Base-by-base conservation (phyloP, 345 rosid genomes). In the Euphorbia pulcherrima region DNA sequence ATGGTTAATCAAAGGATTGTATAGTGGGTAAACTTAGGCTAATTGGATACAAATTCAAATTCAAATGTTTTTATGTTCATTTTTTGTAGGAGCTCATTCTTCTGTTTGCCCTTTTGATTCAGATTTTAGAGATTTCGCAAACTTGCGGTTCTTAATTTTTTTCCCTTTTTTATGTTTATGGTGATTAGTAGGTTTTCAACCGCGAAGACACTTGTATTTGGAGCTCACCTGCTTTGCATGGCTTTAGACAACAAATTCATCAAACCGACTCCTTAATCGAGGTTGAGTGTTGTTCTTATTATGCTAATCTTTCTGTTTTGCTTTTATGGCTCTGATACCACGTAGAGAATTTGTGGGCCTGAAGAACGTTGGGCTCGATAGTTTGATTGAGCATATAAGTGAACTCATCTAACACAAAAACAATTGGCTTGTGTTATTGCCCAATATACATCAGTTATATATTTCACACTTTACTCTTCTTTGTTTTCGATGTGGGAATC, bases 261-360 rank as follows among this genome's bases (percentile, higher is more conserved):
- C 95, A 84, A 44, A 86, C 84, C 83, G 88, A 85, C 82, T 80
- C 96, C 0, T 27, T 83, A 26, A 78, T 83, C 69, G 97, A 87
- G 96, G 97, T 92, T 73, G 53, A 55, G 60, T 67, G 14, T 14
- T 46, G 44, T 30, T 59, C 40, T 33, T 26, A 37, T 26, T 63
- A 63, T 27, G 23, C 54, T 16, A n/a, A 5, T 56, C 28, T 21
- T 52, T 52, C 56, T 18, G 44, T 33, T 14, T 30, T n/a, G 44
- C 13, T 37, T 5, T 59, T 8, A 59, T 3, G 8, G 63, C 16
- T 33, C 24, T n/a, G n/a, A n/a, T n/a, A n/a, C n/a, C n/a, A n/a
- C n/a, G n/a, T n/a, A n/a, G n/a, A n/a, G n/a, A n/a, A n/a, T n/a
- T n/a, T n/a, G n/a, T n/a, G n/a, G n/a, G n/a, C n/a, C n/a, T n/a